Percentiles rank a stretch among this genome's conserved stretches.
Conservation (phyloP, 2,329 filamentous ascomycete genomes). For the Teratosphaeria viscida region DNA sequence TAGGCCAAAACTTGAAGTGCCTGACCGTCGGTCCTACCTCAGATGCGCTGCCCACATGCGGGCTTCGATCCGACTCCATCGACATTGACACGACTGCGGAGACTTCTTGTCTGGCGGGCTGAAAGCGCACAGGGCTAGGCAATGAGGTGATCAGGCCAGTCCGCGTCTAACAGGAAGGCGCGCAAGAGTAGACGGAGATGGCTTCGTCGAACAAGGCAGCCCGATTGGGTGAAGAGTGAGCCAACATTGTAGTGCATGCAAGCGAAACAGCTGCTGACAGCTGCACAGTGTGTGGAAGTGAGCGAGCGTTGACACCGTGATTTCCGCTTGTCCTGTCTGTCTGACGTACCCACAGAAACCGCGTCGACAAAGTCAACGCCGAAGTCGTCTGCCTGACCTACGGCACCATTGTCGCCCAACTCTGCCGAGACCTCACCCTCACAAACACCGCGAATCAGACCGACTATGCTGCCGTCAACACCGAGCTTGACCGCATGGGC, state of each 20-base stretch:
- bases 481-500: conserved; percentile 97
- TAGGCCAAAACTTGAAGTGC: too few species aligned
- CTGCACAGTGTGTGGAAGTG: conserved; percentile 78
- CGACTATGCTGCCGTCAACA: conserved; percentile 92
- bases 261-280: conserved; percentile 22
- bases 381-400: conserved; percentile 96
- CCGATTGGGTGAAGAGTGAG: conserved; percentile 66
- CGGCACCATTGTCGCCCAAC: conserved; percentile 89
- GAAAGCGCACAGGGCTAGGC: neutral
- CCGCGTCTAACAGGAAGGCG: neutral
- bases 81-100: neutral
- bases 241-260: conserved; percentile 8
- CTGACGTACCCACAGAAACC: conserved; percentile 51
- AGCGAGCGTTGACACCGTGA: neutral
- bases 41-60: neutral
- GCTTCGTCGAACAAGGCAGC: conserved; percentile 56
- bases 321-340: neutral
- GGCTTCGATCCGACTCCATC: neutral
- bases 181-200: conserved; percentile 23
- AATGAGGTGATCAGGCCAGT: conserved; percentile 17
- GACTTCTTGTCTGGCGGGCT: neutral
- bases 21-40: neutral
- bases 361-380: conserved; percentile 95
- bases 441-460: conserved; percentile 45
- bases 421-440: conserved; percentile 75